phyloP scores from a whole-genome alignment of 1,139 yeast species.

The Saccharomycopsis hybrid region DNA sequence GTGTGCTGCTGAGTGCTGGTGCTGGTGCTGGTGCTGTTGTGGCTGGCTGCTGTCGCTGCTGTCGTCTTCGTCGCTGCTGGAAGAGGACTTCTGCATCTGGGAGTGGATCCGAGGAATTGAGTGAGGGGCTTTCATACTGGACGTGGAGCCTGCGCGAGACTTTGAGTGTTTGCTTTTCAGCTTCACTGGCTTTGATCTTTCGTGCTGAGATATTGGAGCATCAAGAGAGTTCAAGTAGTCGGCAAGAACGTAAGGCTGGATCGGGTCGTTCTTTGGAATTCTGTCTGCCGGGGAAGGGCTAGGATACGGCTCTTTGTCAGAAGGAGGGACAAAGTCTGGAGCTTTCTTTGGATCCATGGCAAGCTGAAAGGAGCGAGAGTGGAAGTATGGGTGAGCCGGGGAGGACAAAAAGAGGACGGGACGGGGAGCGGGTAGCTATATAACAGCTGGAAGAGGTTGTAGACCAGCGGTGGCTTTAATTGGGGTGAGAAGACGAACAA shows the following conservation, averaged over 20 bases:
- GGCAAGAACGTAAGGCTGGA: constrained; percentile 68
- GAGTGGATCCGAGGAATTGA: constrained; percentile 21
- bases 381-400: too few relatives aligned
- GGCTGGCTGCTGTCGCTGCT: background rate
- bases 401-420: too few relatives aligned
- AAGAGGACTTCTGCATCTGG: constrained; percentile 10
- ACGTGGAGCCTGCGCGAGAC: background rate
- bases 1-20: background rate
- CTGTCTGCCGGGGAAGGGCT: constrained; percentile 62
- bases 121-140: constrained; percentile 10
- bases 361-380: too few relatives aligned
- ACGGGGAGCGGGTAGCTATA: too few relatives aligned
- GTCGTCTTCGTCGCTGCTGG: constrained; percentile 1
- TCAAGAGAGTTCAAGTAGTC: constrained; percentile 66
- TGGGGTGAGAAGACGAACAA: too few relatives aligned
- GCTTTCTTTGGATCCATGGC: constrained; percentile 76
- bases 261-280: constrained; percentile 73
- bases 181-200: constrained; percentile 18
- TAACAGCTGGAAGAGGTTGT: too few relatives aligned
- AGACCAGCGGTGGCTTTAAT: too few relatives aligned
- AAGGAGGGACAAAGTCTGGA: constrained; percentile 71
- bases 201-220: constrained; percentile 58
- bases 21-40: background rate
- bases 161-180: background rate
- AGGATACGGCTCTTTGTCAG: constrained; percentile 54